phyloP scores from a whole-genome alignment of 2,329 filamentous ascomycete genomes.

The Clonostachys solani region DNA sequence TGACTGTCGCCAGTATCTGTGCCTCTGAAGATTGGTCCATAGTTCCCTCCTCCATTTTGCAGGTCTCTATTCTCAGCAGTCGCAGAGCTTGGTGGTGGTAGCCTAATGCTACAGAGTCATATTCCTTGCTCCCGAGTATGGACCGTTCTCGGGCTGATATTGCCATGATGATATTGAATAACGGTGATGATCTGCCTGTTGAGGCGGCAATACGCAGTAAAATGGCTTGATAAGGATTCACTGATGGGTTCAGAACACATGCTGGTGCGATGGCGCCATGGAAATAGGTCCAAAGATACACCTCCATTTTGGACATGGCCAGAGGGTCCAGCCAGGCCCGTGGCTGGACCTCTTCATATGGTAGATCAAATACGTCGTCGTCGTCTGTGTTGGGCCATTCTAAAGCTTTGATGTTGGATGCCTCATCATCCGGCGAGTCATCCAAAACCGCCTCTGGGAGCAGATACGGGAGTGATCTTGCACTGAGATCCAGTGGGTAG shows the following conservation, averaged over 20 bases:
- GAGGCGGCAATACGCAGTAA: conserved; percentile 14
- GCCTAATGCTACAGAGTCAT: conserved; percentile 8
- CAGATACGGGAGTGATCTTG: neutral
- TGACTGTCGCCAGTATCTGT: conserved; percentile 12
- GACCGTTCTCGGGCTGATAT: conserved; percentile 17
- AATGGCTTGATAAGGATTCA: conserved; percentile 17
- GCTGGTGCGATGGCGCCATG: conserved; percentile 12
- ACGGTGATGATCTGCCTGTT: conserved; percentile 9
- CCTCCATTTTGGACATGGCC: conserved; percentile 8
- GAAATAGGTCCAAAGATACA: conserved; percentile 17
- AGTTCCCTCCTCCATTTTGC: conserved; percentile 4
- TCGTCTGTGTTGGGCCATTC: no score
- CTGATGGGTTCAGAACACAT: conserved; percentile 13
- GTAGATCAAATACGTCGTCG: no score
- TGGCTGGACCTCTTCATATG: neutral
- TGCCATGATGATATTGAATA: conserved; percentile 19
- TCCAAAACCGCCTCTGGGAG: neutral
- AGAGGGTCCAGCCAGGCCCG: conserved; percentile 5
- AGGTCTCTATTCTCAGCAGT: conserved; percentile 7
- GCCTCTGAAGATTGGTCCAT: conserved; percentile 6
- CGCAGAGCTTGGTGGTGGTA: conserved; percentile 10
- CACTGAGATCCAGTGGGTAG: neutral
- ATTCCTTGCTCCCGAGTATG: conserved; percentile 12
- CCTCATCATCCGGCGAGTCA: neutral
- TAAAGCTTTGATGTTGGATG: no score